phyloP scores from a whole-genome alignment of 257 asterid genomes.

The Solanum medicagineum region DNA sequence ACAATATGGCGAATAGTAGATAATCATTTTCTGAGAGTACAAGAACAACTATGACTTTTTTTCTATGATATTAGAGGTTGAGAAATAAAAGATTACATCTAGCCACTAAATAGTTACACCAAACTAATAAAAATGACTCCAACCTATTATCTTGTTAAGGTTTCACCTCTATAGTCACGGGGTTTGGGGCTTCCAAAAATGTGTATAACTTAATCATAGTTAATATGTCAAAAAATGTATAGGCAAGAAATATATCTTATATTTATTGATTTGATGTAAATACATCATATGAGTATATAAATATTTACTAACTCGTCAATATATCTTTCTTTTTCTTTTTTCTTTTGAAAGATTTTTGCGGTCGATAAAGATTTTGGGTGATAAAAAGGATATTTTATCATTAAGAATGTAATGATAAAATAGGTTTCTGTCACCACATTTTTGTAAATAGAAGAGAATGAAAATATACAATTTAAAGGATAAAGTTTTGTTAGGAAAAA shows the following conservation, averaged over 20 bases:
- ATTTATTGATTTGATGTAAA: neutral
- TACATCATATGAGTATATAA: neutral
- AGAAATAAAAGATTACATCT: neutral
- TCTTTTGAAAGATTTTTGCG: too few relatives aligned
- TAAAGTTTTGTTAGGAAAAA: too few relatives aligned
- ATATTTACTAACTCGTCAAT: neutral
- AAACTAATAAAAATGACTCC: neutral
- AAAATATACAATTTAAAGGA: too few relatives aligned
- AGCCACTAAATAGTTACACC: neutral
- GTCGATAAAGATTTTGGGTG: too few relatives aligned
- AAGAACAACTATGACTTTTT: too few relatives aligned
- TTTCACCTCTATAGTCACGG: neutral
- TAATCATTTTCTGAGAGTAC: too few relatives aligned
- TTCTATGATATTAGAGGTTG: neutral
- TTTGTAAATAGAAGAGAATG: neutral
- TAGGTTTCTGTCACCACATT: neutral
- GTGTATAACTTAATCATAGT: neutral
- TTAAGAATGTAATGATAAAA: too few relatives aligned
- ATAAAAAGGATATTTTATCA: too few relatives aligned
- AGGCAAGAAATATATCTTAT: neutral
- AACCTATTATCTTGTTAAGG: too few relatives aligned
- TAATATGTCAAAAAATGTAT: neutral
- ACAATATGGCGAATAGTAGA: too few relatives aligned
- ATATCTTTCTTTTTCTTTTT: neutral
- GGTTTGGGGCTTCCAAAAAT: neutral